These are phyloP conservation scores for Astrothelium macrocarpum DNA, from an alignment of 495 filamentous ascomycete species.

Conservation along the genomic window DNA sequence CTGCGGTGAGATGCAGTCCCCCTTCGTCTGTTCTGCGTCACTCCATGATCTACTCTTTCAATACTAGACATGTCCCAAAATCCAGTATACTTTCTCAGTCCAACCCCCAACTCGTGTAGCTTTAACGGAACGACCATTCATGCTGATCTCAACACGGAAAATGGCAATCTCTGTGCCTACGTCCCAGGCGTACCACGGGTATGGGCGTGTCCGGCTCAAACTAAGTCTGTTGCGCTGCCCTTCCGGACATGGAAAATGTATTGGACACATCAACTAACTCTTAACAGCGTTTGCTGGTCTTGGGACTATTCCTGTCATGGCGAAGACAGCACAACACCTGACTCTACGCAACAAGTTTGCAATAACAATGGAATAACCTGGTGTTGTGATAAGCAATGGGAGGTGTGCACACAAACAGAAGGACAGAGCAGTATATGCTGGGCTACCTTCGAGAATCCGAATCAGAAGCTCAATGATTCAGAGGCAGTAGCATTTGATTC, in stretches of 20 bases:
- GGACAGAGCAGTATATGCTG: background rate
- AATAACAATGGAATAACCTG: background rate
- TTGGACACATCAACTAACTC: background rate
- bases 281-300: background rate
- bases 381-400: background rate
- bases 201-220: background rate
- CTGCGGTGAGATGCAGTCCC: too few species aligned
- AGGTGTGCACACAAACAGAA: background rate
- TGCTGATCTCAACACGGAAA: background rate
- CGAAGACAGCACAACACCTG: background rate
- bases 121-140: constrained; percentile 3
- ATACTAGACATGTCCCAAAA: background rate
- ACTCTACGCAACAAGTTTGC: constrained; percentile 3
- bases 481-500: background rate
- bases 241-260: background rate
- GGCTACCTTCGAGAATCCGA: background rate
- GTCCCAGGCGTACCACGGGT: background rate
- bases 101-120: background rate
- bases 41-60: background rate
- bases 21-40: too few species aligned
- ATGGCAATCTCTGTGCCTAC: background rate
- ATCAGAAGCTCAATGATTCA: background rate
- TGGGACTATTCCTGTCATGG: background rate
- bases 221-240: background rate
- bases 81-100: background rate